These are phyloP conservation scores for Peronospora belbahrii DNA, from an alignment of 352 stramenopile species.

Conservation along the genomic window DNA sequence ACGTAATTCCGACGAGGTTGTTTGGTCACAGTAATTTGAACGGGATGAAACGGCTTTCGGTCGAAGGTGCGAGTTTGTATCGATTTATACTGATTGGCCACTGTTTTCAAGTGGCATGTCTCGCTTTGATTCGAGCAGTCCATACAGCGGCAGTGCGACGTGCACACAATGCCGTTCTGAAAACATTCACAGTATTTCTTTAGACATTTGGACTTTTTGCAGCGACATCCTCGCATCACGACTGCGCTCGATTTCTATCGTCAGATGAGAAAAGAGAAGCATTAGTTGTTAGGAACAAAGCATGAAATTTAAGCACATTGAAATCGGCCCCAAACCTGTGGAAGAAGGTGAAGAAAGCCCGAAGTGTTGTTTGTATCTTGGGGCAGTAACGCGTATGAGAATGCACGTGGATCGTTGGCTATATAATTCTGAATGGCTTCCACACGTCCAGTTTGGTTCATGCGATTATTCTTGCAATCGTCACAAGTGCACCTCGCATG, in stretches of 20 bases:
- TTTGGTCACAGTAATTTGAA: constrained; percentile 68
- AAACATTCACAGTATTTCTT: constrained; percentile 99
- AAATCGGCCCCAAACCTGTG: constrained; percentile 28
- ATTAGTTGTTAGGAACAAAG: neutral
- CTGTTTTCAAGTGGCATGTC: constrained; percentile 20
- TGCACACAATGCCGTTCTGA: constrained; percentile 88
- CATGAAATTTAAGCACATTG: neutral
- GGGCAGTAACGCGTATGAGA: constrained; percentile 48
- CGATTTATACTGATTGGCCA: constrained; percentile 1
- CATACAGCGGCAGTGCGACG: constrained; percentile 89
- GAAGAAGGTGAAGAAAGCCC: constrained; percentile 63
- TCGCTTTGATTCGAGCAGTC: constrained; percentile 90
- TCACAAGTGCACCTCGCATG: constrained; percentile 57
- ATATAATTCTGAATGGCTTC: constrained; percentile 72
- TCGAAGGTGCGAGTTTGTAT: neutral
- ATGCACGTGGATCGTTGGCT: constrained; percentile 63
- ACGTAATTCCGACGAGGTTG: constrained; percentile 56
- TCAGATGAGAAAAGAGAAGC: neutral
- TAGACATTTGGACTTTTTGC: constrained; percentile 95
- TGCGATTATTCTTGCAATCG: constrained; percentile 64
- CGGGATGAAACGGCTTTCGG: constrained; percentile 39
- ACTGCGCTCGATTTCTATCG: constrained; percentile 58
- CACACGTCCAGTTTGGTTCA: constrained; percentile 52
- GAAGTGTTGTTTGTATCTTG: constrained; percentile 21
- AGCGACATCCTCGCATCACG: constrained; percentile 87